Percentiles rank a stretch among this genome's conserved stretches.
Conservation (phyloP, 2,329 filamentous ascomycete species). For the Trichoderma sp. region DNA sequence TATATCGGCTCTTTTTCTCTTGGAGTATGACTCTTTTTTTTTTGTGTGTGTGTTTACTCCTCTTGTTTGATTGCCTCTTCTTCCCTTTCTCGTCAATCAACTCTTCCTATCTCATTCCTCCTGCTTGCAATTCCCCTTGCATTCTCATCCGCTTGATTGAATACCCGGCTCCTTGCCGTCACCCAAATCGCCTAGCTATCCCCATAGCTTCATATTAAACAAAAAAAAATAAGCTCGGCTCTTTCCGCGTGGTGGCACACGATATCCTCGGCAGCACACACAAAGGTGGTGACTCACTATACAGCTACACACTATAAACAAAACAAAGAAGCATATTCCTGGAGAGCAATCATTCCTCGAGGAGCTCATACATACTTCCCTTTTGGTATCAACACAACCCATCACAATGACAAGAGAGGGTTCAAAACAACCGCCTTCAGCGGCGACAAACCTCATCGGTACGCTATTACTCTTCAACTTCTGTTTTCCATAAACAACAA, state of each 20-base stretch:
- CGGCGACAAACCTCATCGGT: conserved; percentile 91
- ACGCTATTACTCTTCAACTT: conserved; percentile 37
- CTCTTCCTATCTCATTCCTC: neutral
- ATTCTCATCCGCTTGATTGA: conserved; percentile 13
- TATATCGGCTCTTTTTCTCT: conserved; percentile 2
- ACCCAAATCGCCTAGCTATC: neutral
- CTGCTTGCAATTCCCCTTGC: neutral
- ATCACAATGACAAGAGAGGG: conserved; percentile 40
- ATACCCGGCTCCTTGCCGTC: conserved; percentile 5
- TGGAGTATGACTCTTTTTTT: conserved; percentile 16
- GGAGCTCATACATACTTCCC: neutral
- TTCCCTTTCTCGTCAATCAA: neutral
- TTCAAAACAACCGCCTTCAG: conserved; percentile 76
- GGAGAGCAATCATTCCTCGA: neutral
- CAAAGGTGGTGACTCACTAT: conserved; percentile 5
- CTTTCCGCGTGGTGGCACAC: neutral
- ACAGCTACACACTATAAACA: neutral
- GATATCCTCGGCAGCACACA: conserved; percentile 12
- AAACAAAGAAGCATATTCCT: neutral
- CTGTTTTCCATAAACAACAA: neutral
- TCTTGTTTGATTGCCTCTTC: conserved; percentile 6
- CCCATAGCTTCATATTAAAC: conserved; percentile 5
- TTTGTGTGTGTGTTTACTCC: neutral
- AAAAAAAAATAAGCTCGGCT: conserved; percentile 10
- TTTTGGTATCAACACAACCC: neutral